These are phyloP conservation scores for Candida tammaniensis DNA, from an alignment of 805 yeast species.

Conservation along the genomic window DNA sequence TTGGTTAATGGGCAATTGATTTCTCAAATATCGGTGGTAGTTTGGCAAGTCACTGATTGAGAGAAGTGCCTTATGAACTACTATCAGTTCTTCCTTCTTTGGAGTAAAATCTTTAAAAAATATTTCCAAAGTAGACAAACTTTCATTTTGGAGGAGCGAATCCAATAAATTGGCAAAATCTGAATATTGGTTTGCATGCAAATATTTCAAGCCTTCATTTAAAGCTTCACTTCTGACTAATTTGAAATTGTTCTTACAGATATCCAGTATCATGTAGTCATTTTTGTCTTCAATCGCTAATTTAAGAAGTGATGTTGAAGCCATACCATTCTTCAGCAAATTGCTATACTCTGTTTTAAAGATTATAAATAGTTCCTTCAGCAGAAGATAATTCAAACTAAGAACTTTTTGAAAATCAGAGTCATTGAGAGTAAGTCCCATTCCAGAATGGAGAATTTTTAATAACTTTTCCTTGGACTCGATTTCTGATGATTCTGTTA, in stretches of 20 bases:
- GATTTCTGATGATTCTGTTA: neutral
- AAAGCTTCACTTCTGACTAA: neutral
- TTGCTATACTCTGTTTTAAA: neutral
- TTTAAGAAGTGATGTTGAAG: neutral
- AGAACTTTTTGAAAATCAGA: constrained; percentile 2
- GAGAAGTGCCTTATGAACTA: constrained; percentile 7
- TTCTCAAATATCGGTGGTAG: constrained; percentile 2
- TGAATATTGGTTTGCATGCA: no score
- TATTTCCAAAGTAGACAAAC: constrained; percentile 2
- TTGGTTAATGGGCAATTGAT: constrained; percentile 2
- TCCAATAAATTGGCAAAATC: no score
- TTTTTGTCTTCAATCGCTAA: neutral
- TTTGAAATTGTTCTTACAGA: neutral
- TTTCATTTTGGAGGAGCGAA: no score
- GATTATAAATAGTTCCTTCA: constrained; percentile 1
- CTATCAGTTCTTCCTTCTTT: neutral
- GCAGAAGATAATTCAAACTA: neutral
- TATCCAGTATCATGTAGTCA: neutral
- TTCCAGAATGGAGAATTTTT: neutral
- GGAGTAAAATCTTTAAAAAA: constrained; percentile 3
- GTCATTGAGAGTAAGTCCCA: constrained; percentile 7
- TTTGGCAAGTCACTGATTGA: neutral
- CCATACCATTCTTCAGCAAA: neutral
- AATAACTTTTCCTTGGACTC: neutral
- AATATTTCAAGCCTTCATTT: neutral